Percentiles rank a stretch among this genome's conserved stretches.
Conservation (phyloP, 192 early-diverging fungal genomes). For the Gaertneriomyces sp. region DNA sequence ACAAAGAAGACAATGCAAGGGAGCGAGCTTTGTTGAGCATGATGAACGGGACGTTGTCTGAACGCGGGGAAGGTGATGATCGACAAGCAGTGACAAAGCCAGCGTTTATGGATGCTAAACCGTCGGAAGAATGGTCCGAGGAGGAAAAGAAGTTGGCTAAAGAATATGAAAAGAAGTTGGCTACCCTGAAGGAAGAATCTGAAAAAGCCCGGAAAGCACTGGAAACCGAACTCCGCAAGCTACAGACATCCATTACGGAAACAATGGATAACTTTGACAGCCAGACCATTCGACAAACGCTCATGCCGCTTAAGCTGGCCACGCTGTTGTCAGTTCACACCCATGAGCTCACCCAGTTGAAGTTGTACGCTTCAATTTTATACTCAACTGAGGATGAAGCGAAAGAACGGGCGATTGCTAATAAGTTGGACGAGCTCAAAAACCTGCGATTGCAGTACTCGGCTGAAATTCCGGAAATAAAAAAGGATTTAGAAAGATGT, state of each 20-base stretch:
- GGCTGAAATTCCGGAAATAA: constrained; percentile 54
- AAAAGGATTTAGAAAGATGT: constrained; percentile 54
- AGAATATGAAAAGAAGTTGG: constrained; percentile 64
- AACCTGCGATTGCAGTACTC: constrained; percentile 31
- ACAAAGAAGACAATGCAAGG: constrained; percentile 49
- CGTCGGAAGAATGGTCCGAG: constrained; percentile 52
- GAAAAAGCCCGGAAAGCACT: constrained; percentile 60
- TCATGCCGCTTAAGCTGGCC: constrained; percentile 43
- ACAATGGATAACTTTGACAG: constrained; percentile 49
- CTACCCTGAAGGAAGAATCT: constrained; percentile 59
- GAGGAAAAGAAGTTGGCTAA: constrained; percentile 56
- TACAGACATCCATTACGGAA: constrained; percentile 49
- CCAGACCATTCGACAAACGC: constrained; percentile 29
- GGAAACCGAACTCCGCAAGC: constrained; percentile 59
- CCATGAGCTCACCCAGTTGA: constrained; percentile 47
- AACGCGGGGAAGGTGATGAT: constrained; percentile 50
- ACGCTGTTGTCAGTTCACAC: constrained; percentile 46
- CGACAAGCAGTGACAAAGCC: constrained; percentile 45
- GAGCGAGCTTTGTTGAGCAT: constrained; percentile 55
- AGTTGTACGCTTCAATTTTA: constrained; percentile 39
- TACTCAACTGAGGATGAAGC: constrained; percentile 44
- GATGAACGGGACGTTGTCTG: constrained; percentile 59
- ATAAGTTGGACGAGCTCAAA: constrained; percentile 42
- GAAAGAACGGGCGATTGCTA: constrained; percentile 40
- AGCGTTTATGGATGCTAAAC: constrained; percentile 60